Conservation (phyloP, 257 asterid species). For the Przewalskia tangutica region DNA sequence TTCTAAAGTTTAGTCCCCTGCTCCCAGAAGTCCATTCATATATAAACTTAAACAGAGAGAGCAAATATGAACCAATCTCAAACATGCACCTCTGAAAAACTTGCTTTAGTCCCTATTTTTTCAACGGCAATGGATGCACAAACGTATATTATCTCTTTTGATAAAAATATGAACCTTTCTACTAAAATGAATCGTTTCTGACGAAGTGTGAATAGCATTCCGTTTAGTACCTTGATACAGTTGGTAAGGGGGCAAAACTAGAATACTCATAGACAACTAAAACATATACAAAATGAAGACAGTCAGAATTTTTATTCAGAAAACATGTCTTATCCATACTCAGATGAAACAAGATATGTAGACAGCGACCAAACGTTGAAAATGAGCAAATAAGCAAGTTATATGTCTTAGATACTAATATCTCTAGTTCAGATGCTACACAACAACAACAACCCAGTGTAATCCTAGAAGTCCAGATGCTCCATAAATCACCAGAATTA, state of each 20-base stretch:
- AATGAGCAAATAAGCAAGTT: not conserved
- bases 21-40: not conserved
- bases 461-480: too few relatives aligned
- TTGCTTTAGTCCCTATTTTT: not conserved
- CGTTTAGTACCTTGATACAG: not conserved
- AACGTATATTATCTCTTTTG: not conserved
- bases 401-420: not conserved
- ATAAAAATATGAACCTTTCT: not conserved
- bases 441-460: too few relatives aligned
- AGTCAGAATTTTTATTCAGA: not conserved
- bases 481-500: not conserved
- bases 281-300: not conserved
- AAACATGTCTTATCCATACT: not conserved
- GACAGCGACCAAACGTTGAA: not conserved
- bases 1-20: not conserved
- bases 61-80: not conserved
- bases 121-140: not conserved
- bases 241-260: not conserved
- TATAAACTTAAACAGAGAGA: not conserved
- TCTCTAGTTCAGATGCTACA: not conserved
- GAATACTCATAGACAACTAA: not conserved
- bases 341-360: not conserved
- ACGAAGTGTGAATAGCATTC: not conserved
- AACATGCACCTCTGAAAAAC: not conserved
- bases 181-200: not conserved